Conservation (phyloP, 495 filamentous ascomycete genomes). For the Aspergillus olivimuriae region DNA sequence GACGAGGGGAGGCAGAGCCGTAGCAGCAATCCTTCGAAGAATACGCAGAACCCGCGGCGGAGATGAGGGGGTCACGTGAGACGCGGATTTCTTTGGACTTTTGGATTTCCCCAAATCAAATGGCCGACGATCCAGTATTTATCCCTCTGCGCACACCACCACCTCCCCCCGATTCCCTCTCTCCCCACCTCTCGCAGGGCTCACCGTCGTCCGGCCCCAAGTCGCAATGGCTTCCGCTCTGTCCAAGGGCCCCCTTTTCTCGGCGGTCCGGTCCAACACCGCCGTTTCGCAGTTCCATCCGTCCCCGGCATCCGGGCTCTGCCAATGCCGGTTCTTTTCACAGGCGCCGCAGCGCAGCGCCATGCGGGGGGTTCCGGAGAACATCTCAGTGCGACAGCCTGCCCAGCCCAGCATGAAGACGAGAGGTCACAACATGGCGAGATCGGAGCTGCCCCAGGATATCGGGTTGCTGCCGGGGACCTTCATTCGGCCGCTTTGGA, state of each 20-base stretch:
- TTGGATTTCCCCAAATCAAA: no score
- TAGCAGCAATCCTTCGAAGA: no score
- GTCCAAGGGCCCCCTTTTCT: constrained; percentile 19
- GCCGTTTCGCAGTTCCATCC: constrained; percentile 7
- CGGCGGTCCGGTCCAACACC: constrained; percentile 11
- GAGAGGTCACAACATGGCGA: constrained; percentile 18
- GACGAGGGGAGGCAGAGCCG: no score
- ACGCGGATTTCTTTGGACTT: constrained; percentile 7
- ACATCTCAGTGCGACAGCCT: constrained; percentile 17
- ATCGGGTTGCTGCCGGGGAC: constrained; percentile 51
- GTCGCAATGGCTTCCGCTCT: constrained; percentile 34
- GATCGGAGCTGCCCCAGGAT: constrained; percentile 38
- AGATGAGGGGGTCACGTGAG: no score
- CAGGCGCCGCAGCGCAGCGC: constrained; percentile 24
- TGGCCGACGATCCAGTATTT: no score
- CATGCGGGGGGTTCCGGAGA: constrained; percentile 18
- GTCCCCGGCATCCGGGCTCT: constrained; percentile 7
- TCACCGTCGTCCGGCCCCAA: no score
- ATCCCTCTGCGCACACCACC: no score
- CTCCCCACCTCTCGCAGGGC: constrained; percentile 1
- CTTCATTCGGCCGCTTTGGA: constrained; percentile 53
- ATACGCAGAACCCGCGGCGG: no score
- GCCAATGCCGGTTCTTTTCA: constrained; percentile 35
- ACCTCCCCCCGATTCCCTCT: background rate
- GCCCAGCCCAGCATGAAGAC: constrained; percentile 39